Evolutionary conservation across 495 filamentous ascomycete species (phyloP).

Genomic region (Letharia lupina): DNA sequence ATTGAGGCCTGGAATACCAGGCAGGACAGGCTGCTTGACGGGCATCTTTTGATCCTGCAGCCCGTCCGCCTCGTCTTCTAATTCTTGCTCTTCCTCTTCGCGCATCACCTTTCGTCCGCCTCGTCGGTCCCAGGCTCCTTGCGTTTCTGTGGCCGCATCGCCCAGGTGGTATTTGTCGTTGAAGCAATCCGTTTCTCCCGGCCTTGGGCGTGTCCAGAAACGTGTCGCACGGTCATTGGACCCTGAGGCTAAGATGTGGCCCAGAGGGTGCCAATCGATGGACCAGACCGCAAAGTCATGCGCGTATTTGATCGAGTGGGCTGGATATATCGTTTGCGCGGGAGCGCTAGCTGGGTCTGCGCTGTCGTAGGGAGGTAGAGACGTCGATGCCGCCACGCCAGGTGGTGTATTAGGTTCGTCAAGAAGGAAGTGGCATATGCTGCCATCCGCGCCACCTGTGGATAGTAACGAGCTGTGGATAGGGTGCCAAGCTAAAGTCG

Average conservation of each 20-base stretch:
- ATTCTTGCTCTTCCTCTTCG: slow-evolving; percentile 85
- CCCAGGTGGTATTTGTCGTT: slow-evolving; percentile 92
- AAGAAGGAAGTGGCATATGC: slow-evolving; percentile 82
- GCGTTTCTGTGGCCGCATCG: slow-evolving; percentile 82
- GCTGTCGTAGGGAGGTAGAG: slow-evolving; percentile 73
- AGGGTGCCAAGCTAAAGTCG: slow-evolving; percentile 88
- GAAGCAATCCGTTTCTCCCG: slow-evolving; percentile 73
- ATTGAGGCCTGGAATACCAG: slow-evolving; percentile 43
- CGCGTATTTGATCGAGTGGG: slow-evolving; percentile 73
- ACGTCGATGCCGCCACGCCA: slow-evolving; percentile 53
- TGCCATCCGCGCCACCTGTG: slow-evolving; percentile 81
- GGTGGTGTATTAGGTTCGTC: slow-evolving; percentile 80
- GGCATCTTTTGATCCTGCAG: slow-evolving; percentile 92
- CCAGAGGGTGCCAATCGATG: slow-evolving; percentile 91
- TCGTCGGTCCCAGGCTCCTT: slow-evolving; percentile 84
- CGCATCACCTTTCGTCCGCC: slow-evolving; percentile 69
- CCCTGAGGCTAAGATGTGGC: slow-evolving; percentile 95
- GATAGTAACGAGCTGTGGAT: slow-evolving; percentile 81
- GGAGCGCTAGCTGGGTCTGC: slow-evolving; percentile 68
- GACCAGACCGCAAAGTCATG: slow-evolving; percentile 96
- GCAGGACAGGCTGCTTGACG: slow-evolving; percentile 37
- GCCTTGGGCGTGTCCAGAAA: slow-evolving; percentile 86
- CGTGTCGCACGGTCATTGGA: slow-evolving; percentile 94
- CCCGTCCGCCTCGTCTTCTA: slow-evolving; percentile 86
- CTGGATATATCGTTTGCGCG: slow-evolving; percentile 79